Conservation (phyloP, 2,329 filamentous ascomycete species). For the Fusarium napiforme region DNA sequence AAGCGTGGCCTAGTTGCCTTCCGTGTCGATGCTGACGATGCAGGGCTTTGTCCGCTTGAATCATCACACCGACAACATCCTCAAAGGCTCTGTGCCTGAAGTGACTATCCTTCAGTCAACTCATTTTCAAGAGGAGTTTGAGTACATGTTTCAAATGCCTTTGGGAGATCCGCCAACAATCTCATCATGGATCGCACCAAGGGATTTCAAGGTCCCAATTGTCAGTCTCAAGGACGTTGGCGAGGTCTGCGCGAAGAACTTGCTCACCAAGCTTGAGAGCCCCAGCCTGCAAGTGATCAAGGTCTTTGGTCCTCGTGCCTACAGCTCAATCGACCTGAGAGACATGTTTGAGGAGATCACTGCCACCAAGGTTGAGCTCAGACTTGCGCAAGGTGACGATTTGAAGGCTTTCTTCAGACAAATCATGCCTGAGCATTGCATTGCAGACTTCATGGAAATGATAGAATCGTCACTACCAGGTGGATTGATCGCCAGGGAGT, state of each 20-base stretch:
- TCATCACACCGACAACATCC: conserved; percentile 29
- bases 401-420: conserved; percentile 39
- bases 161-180: conserved; percentile 36
- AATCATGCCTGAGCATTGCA: conserved; percentile 31
- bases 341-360: conserved; percentile 41
- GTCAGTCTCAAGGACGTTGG: conserved; percentile 47
- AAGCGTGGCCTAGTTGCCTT: fast-evolving
- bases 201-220: conserved; percentile 46
- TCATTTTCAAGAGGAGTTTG: conserved; percentile 39
- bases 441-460: conserved; percentile 45
- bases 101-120: conserved; percentile 35
- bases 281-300: conserved; percentile 29
- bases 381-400: conserved; percentile 34
- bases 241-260: conserved; percentile 32
- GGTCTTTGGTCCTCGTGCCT: conserved; percentile 44
- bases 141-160: conserved; percentile 25
- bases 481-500: conserved; percentile 42
- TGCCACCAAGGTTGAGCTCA: conserved; percentile 36
- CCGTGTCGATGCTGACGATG: not conserved
- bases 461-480: conserved; percentile 41
- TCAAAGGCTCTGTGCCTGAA: conserved; percentile 21
- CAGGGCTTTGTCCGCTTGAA: conserved; percentile 43
- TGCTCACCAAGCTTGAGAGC: conserved; percentile 23
- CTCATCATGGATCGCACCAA: conserved; percentile 40
- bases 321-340: conserved; percentile 45